Base-by-base conservation (phyloP, 176 grass and related monocot species). In the Calamus simplicifolius region DNA sequence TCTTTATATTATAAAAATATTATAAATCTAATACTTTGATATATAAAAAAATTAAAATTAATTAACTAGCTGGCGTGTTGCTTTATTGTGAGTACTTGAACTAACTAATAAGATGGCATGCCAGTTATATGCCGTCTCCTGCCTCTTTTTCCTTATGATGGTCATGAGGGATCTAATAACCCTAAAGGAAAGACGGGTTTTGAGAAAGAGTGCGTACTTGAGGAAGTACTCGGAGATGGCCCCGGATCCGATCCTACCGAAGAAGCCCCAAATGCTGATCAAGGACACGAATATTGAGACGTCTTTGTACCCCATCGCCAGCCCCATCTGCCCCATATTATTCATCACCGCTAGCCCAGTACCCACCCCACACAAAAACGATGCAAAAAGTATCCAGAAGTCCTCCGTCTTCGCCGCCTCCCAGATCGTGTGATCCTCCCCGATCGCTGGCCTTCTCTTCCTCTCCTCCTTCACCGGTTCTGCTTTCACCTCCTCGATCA, bases 231-330 rank as follows among this genome's bases (percentile, higher is more conserved):
- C 93, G 18, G 93, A 97, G 78, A 97, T 80, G 70, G 87, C 82
- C n/a, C 93, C 93, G 28, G 93, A 97, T 2, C 69, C 78, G 57
- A 97, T 85, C 43, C 93, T 81, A 16, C 93, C 93, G 77, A 97
- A 91, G 78, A 97, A 97, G 19, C 93, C 93, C 87, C 87, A 91
- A 30, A 88, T 97, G 87, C 87, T 91, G 48, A 81, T 85, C 81
- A 97, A 78, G 62, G 93, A 97, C 60, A 97, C 84, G 74, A 97
- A 97, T 66, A 97, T 66, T 27, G 93, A 97, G 54, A 97, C 87
- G 61, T 97, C 87, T 27, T 35, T 27, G 81, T 88, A 88, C 21
- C 87, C 93, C 87, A 97, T 88, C 51, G 93, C 93, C 0, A 82
- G 50, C 29, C 93, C 93, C 84, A 97, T 91, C 82, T 97, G 93